phyloP scores from a whole-genome alignment of 164 flowering plant species.

The Hamamelis virginiana region DNA sequence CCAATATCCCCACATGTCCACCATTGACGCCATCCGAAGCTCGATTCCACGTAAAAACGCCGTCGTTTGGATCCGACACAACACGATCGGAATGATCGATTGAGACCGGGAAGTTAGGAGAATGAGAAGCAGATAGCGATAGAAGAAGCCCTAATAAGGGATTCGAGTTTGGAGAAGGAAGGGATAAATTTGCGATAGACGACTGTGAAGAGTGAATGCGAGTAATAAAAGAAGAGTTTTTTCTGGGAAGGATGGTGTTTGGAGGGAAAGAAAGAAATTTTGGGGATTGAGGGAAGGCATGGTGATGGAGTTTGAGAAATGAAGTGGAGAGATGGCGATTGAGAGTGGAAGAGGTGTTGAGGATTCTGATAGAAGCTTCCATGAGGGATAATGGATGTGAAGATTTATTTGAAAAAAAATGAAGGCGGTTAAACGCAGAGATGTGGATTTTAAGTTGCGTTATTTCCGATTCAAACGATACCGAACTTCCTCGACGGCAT shows the following conservation, averaged over 20 bases:
- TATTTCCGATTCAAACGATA: too few species aligned
- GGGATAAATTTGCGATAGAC: not conserved
- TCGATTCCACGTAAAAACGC: slow-evolving; percentile 26
- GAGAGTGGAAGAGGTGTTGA: slow-evolving; percentile 19
- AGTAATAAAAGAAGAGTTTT: not conserved
- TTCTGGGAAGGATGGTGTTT: not conserved
- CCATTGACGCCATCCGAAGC: slow-evolving; percentile 22
- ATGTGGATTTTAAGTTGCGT: too few species aligned
- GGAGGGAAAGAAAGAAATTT: slow-evolving; percentile 12
- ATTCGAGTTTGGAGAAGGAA: slow-evolving; percentile 12
- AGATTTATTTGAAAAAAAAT: not conserved
- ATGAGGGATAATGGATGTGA: slow-evolving; percentile 24
- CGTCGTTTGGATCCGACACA: slow-evolving; percentile 16
- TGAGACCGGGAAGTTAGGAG: slow-evolving; percentile 4
- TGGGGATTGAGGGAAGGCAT: not conserved
- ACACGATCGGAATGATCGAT: slow-evolving; percentile 7
- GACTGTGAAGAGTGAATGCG: slow-evolving; percentile 7
- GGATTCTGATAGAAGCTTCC: slow-evolving; percentile 49
- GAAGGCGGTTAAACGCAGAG: too few species aligned
- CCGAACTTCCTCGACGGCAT: too few species aligned
- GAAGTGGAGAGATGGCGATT: slow-evolving; percentile 20
- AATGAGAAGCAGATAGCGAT: slow-evolving; percentile 26
- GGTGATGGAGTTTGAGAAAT: slow-evolving; percentile 17
- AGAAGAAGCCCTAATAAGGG: slow-evolving; percentile 10
- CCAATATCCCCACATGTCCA: slow-evolving; percentile 1